These are phyloP conservation scores for Diaporthe helianthi DNA, from an alignment of 2,329 filamentous ascomycete species.

Conservation along the genomic window DNA sequence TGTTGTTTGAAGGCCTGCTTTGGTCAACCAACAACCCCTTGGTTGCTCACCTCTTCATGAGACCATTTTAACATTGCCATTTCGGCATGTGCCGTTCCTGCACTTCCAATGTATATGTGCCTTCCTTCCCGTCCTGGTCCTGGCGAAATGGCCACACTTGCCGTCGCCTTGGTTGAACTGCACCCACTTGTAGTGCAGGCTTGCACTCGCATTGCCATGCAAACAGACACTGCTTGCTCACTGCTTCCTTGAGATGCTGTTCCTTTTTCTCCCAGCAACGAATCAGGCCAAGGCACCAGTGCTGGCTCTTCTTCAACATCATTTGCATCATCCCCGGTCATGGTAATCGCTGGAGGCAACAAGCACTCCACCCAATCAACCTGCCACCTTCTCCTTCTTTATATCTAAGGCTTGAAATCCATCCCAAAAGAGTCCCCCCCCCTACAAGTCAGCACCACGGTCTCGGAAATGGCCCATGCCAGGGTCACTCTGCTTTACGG, in stretches of 20 bases:
- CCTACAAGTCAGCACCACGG: conserved; percentile 43
- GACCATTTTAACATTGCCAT: not conserved
- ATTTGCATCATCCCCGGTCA: not conserved
- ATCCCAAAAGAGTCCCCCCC: not conserved
- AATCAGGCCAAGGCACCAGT: not conserved
- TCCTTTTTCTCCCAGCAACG: not conserved
- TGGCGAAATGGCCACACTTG: not conserved
- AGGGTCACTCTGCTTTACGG: conserved; percentile 62
- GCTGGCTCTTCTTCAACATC: not conserved
- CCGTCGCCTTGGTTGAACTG: not conserved
- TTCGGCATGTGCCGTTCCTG: not conserved
- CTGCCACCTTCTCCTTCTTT: not conserved
- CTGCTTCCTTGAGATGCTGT: not conserved
- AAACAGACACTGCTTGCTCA: not conserved
- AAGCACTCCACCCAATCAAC: no score
- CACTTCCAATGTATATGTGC: not conserved
- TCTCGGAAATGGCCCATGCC: conserved; percentile 33
- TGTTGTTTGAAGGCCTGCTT: not conserved
- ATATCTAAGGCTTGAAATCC: not conserved
- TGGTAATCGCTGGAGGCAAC: not conserved
- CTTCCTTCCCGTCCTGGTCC: no score
- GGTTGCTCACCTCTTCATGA: not conserved
- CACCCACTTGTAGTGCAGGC: not conserved
- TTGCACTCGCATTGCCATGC: not conserved
- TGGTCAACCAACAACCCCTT: not conserved